A percentile compares a stretch with the other conserved stretches of the same genome.
Conservation (phyloP, 2,329 filamentous ascomycete genomes). For the Botrytis medusae region DNA sequence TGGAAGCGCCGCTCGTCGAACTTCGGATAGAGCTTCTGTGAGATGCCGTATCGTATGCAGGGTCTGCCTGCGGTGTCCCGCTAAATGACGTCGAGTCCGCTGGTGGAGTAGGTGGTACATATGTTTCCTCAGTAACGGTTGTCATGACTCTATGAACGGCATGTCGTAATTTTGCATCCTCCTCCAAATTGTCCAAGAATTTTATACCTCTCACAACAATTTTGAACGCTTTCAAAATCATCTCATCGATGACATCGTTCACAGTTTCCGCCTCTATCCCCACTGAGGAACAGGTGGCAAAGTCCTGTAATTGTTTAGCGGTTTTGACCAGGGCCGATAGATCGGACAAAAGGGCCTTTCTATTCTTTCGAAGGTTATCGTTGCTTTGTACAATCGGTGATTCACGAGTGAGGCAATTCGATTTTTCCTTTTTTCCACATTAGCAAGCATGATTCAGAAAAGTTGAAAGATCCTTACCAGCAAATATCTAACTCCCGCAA, state of each 20-base stretch:
- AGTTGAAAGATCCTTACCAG: conserved; percentile 59
- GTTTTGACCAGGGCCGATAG: conserved; percentile 86
- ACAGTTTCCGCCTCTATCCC: conserved; percentile 54
- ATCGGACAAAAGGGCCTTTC: conserved; percentile 86
- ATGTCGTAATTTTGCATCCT: conserved; percentile 53
- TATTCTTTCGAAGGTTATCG: conserved; percentile 72
- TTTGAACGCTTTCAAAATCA: conserved; percentile 90
- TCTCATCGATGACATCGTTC: conserved; percentile 82
- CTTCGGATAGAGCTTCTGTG: conserved; percentile 38
- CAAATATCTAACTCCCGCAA: conserved; percentile 87
- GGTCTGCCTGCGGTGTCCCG: conserved; percentile 44
- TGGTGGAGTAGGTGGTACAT: conserved; percentile 62
- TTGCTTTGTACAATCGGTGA: conserved; percentile 72
- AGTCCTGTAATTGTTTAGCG: conserved; percentile 78
- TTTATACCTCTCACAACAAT: conserved; percentile 88
- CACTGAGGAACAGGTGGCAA: conserved; percentile 48
- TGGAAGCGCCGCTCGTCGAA: conserved; percentile 35
- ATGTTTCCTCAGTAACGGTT: conserved; percentile 58
- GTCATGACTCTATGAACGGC: conserved; percentile 59
- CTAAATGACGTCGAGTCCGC: conserved; percentile 55
- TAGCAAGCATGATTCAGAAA: conserved; percentile 16
- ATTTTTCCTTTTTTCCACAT: conserved; percentile 67
- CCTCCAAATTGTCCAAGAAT: conserved; percentile 84
- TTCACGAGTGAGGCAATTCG: conserved; percentile 83
- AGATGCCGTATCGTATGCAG: conserved; percentile 42